Conservation (phyloP, 257 asterid species). For the Galeopsis tetrahit region DNA sequence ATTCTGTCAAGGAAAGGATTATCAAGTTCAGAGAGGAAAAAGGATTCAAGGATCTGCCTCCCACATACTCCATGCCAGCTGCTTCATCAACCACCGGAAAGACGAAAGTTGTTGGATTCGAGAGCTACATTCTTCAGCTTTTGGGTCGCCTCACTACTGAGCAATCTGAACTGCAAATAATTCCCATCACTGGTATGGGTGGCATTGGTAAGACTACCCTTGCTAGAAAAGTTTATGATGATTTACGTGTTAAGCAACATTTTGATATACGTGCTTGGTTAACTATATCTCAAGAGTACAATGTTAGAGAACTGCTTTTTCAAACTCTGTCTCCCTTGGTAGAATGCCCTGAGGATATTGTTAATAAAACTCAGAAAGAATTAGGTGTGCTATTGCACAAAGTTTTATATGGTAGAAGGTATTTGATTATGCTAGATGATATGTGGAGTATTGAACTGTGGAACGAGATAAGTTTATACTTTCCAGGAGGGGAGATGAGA, state of each 20-base stretch:
- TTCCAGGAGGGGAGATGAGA: background rate
- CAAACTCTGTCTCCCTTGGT: background rate
- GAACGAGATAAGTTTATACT: background rate
- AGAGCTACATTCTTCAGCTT: background rate
- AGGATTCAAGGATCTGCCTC: background rate
- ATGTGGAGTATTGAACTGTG: slow-evolving; percentile 1
- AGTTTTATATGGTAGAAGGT: slow-evolving; percentile 6
- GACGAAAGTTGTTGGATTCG: too few relatives aligned
- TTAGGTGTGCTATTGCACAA: background rate
- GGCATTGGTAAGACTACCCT: background rate
- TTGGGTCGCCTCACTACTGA: background rate
- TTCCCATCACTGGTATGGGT: slow-evolving; percentile 11
- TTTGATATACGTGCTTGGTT: background rate
- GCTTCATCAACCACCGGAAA: slow-evolving; percentile 12
- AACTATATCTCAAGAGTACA: slow-evolving; percentile 9
- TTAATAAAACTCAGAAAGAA: background rate
- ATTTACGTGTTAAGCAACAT: background rate
- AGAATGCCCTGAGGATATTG: background rate
- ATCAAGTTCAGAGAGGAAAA: background rate
- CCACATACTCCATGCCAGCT: background rate
- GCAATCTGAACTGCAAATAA: background rate
- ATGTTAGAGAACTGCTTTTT: background rate
- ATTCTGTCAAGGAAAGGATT: background rate
- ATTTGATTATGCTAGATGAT: slow-evolving; percentile 4
- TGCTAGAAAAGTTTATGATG: background rate